Evolutionary conservation across 495 filamentous ascomycete genomes (phyloP).

Genomic region (Amphirosellinia nigrospora): DNA sequence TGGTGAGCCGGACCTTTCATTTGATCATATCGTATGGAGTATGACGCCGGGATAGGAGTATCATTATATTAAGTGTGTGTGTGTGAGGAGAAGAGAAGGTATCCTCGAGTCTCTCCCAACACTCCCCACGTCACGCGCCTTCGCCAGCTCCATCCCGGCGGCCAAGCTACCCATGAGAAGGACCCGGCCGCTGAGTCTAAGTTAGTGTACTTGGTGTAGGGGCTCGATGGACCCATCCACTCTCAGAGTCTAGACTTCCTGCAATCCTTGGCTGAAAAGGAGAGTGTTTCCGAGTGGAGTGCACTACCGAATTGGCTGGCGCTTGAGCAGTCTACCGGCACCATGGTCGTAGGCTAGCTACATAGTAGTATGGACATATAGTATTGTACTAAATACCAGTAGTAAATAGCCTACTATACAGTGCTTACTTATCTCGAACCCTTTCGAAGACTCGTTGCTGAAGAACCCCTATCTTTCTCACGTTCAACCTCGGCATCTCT

Average conservation of each 20-base stretch:
- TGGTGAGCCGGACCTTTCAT: constrained; percentile 18
- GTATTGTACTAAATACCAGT: neutral
- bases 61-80: constrained; percentile 5
- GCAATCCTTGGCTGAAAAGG: constrained; percentile 23
- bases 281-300: constrained; percentile 24
- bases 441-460: neutral
- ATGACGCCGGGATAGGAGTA: neutral
- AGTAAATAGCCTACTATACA: neutral
- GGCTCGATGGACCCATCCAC: constrained; percentile 19
- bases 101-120: neutral
- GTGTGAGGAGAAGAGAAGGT: too few species aligned
- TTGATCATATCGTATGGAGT: neutral
- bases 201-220: too few species aligned
- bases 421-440: neutral
- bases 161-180: neutral
- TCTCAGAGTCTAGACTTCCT: constrained; percentile 26
- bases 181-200: constrained; percentile 22
- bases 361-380: neutral
- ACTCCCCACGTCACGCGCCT: constrained; percentile 2
- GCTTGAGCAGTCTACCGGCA: neutral
- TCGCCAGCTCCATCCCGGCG: constrained; percentile 10
- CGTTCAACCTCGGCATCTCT: neutral
- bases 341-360: neutral
- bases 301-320: constrained; percentile 8
- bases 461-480: neutral